Base-by-base conservation (phyloP, 2,329 filamentous ascomycete species). In the Chaetomium strumarium region DNA sequence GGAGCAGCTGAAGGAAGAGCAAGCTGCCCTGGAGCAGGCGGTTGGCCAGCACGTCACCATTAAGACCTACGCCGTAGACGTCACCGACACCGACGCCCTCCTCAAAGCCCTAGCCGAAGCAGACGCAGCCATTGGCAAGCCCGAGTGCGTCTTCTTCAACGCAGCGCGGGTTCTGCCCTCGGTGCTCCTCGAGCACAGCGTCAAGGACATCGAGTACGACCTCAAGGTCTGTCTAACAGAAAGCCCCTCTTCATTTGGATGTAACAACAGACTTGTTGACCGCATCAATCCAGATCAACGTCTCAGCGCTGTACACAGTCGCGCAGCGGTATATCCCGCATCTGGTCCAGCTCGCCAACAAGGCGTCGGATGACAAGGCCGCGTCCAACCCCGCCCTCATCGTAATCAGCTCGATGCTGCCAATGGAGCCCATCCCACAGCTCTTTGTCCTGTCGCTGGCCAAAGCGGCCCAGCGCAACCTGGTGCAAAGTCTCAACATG, bases 81-180 rank as follows among this genome's bases (percentile, higher is more conserved):
- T 79, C 9, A 63, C 68, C 13, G 67, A 78, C 46, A 60, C 68
- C 0, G 55, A 61, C 0, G 64, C 66, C 3, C 66, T 78, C 37
- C 63, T 64, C 5, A 59, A 57, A 12, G 68, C 68, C 0, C 65
- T 80, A 5, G 60, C 67, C 7, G 63, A 75, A 36, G 67, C 75
- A 5, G 72, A 73, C n/a, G 55, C 53, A 2, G 64, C 67, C 1
- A 66, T 70, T 43, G 72, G 71, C 16, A 66, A 66, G n/a, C 63
- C 78, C 1, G 73, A 77, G 43, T 73, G 72, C 19, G 66, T 80
- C 3, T 70, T 77, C 40, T 80, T 74, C 67, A 80, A 80, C 57
- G 75, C 77, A 0, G 77, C 77, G 3, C 64, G 73, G 0, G 72
- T 80, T 1, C 67, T 67, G 7, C 67, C 70, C 0, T 71, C 68